Evolutionary conservation across 768 basidiomycete genomes (phyloP), one percentile per base, ranked within the genome.

Genomic region (Xerocomus brunneocitrinus): DNA sequence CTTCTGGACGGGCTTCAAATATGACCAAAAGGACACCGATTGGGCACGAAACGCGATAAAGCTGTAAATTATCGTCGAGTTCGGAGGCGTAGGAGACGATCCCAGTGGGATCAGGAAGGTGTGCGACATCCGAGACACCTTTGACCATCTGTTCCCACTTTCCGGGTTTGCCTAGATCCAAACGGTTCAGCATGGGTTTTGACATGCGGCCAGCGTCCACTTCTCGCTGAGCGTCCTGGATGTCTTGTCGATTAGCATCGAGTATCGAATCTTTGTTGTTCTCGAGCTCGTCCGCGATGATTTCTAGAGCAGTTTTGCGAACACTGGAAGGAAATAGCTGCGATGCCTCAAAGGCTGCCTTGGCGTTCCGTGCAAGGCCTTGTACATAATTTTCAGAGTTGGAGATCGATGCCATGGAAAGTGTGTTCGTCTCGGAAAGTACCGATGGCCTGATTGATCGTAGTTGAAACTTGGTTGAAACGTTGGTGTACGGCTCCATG

Each of bases 71-170:
- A 52, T 93, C 89, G 64, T 94, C 94, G 34, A 99, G 76, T 62
- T 91, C 81, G n/a, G 83, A 84, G 1, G 97, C 93, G 68, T 97
- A 98, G 0, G 88, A 81, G 19, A 97, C 83, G 36, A 78, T 73
- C 5, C 92, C 95, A 4, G 85, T 94, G 3, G 97, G 95, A 67
- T 93, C 89, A 0, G 86, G 84, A 31, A 99, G 81, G 8, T 73
- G 69, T 30, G 91, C 91, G 22, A 99, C 95, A 62, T 97, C 94
- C 9, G 79, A 64, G 36, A 98, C 79, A 14, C 97, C 97, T 57
- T 91, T 83, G 5, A 98, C 76, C 91, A 98, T 95, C 0, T 89
- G 82, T 27, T 90, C 86, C 89, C 92, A 98, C 71, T 98, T 99
- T 64, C 91, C 91, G 32, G 81, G 80, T 52, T 76, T 81, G 63